These are phyloP conservation scores for Paxillus involutus DNA, from an alignment of 768 basidiomycete genomes.

Conservation along the genomic window DNA sequence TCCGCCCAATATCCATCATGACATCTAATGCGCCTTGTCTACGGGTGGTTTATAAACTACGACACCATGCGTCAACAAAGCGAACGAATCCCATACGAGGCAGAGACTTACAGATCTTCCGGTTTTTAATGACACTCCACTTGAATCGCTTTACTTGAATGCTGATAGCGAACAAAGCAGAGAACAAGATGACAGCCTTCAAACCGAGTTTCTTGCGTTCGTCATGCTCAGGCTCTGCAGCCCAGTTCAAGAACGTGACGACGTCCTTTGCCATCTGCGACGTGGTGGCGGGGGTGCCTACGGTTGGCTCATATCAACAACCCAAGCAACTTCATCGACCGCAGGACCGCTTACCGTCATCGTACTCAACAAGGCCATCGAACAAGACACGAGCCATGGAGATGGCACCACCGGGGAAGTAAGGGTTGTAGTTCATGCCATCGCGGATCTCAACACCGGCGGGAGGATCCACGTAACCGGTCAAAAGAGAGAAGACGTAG, in stretches of 20 bases:
- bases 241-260: constrained; percentile 92
- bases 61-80: constrained; percentile 4
- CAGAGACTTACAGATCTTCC: constrained; percentile 76
- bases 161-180: constrained; percentile 74
- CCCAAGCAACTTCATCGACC: background rate
- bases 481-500: constrained; percentile 95
- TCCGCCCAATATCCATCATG: constrained; percentile 1
- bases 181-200: constrained; percentile 94
- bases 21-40: constrained; percentile 34
- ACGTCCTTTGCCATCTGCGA: constrained; percentile 99
- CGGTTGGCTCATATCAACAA: constrained; percentile 13
- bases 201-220: constrained; percentile 96
- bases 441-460: constrained; percentile 94
- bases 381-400: constrained; percentile 97
- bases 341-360: constrained; percentile 64
- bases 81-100: background rate
- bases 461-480: constrained; percentile 95
- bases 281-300: constrained; percentile 93
- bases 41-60: constrained; percentile 41
- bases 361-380: constrained; percentile 95
- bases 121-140: constrained; percentile 88
- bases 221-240: constrained; percentile 97
- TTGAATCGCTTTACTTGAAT: constrained; percentile 96
- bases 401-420: constrained; percentile 98
- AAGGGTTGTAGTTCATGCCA: constrained; percentile 99